phyloP scores from a whole-genome alignment of 768 basidiomycete species.

The Trametes maxima region DNA sequence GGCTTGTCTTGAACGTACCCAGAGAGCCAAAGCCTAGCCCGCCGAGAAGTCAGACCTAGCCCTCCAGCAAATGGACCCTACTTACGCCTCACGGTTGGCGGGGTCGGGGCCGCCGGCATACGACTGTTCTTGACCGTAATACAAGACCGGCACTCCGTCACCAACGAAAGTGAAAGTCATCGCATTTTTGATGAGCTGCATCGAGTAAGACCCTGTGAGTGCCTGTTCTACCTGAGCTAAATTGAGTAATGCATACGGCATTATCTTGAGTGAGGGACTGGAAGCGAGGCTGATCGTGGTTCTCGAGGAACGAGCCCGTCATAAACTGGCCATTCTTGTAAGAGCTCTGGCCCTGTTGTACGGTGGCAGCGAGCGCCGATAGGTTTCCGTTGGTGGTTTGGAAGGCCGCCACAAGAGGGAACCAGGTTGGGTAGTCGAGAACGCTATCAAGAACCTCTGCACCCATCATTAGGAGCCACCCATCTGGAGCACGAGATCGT shows the following conservation, averaged over 20 bases:
- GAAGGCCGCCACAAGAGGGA: constrained; percentile 45
- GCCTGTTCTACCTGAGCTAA: background rate
- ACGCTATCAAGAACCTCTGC: constrained; percentile 47
- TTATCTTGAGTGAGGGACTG: constrained; percentile 44
- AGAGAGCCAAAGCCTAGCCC: constrained; percentile 58
- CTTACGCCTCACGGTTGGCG: constrained; percentile 53
- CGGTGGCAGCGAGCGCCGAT: constrained; percentile 31
- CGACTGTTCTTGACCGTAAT: constrained; percentile 58
- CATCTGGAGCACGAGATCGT: too few species aligned
- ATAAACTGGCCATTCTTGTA: constrained; percentile 45
- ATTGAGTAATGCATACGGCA: constrained; percentile 35
- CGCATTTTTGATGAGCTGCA: constrained; percentile 48
- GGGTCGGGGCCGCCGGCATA: constrained; percentile 48
- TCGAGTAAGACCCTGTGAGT: background rate
- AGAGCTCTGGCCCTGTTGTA: constrained; percentile 36
- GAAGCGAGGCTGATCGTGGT: constrained; percentile 57
- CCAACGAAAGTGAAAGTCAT: constrained; percentile 52
- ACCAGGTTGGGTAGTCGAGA: constrained; percentile 54
- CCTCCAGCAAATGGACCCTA: background rate
- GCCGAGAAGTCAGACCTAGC: background rate
- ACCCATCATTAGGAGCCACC: background rate
- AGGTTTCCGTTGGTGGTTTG: constrained; percentile 37
- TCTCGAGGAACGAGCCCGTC: constrained; percentile 54
- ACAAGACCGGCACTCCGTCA: constrained; percentile 54
- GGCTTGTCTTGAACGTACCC: constrained; percentile 54